These are phyloP conservation scores for Fusarium sp. DNA, from an alignment of 2,329 filamentous ascomycete genomes.

Conservation along the genomic window DNA sequence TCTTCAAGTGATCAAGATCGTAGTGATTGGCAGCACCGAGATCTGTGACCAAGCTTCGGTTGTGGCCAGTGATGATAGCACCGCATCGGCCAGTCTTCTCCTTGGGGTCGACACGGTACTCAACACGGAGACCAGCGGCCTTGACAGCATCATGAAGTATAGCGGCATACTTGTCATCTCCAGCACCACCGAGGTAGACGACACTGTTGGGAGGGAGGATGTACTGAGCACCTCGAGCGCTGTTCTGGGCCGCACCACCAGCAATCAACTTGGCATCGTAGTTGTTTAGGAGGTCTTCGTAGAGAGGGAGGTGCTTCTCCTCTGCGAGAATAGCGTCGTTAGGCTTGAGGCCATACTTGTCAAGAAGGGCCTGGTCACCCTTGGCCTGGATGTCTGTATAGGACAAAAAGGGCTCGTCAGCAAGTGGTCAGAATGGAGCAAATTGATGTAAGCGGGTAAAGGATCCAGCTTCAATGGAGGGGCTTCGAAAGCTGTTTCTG, in stretches of 20 bases:
- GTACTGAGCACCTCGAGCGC: slow-evolving; percentile 95
- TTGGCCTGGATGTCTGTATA: slow-evolving; percentile 85
- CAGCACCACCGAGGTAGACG: slow-evolving; percentile 93
- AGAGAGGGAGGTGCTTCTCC: slow-evolving; percentile 88
- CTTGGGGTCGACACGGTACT: slow-evolving; percentile 91
- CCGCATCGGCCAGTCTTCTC: slow-evolving; percentile 92
- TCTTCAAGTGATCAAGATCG: slow-evolving; percentile 92
- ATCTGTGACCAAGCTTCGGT: slow-evolving; percentile 94
- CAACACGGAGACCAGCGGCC: slow-evolving; percentile 88
- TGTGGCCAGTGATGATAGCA: slow-evolving; percentile 95
- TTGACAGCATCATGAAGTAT: slow-evolving; percentile 88
- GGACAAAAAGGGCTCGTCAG: slow-evolving; percentile 33
- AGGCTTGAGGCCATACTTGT: slow-evolving; percentile 93
- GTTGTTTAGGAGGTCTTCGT: slow-evolving; percentile 93
- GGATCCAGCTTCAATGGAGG: background rate
- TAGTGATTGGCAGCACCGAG: slow-evolving; percentile 98
- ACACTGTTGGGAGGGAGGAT: slow-evolving; percentile 90
- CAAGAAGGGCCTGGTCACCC: slow-evolving; percentile 84
- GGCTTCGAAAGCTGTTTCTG: background rate
- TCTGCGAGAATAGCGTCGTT: slow-evolving; percentile 98
- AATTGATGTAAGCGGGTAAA: slow-evolving; percentile 20
- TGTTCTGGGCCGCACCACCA: slow-evolving; percentile 97
- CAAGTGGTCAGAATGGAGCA: slow-evolving; percentile 15
- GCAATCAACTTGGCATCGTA: slow-evolving; percentile 94
- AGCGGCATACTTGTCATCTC: slow-evolving; percentile 94